A percentile compares a stretch with the other conserved stretches of the same genome.
Conservation (phyloP, 2,329 filamentous ascomycete species). For the Beauveria sp. region DNA sequence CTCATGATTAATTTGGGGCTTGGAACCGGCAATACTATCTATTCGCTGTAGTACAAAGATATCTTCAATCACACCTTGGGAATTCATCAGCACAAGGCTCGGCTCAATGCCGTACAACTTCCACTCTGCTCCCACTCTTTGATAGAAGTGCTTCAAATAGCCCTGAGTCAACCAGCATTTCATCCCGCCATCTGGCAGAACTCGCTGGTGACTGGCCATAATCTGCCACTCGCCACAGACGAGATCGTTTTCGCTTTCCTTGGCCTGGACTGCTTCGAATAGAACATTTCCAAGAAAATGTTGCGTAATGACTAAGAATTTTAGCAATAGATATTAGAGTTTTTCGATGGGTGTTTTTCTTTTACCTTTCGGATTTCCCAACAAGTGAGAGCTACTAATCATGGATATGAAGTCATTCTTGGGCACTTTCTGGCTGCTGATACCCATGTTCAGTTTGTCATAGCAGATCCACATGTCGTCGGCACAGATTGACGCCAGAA, state of each 20-base stretch:
- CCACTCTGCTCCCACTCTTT: neutral
- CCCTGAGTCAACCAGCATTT: neutral
- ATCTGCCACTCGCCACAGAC: neutral
- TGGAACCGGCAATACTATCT: too few species aligned
- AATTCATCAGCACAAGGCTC: neutral
- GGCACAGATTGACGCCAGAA: neutral
- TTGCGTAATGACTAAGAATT: neutral
- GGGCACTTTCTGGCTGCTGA: neutral
- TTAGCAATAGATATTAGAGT: neutral
- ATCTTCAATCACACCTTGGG: neutral
- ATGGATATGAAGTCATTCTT: neutral
- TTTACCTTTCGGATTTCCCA: neutral
- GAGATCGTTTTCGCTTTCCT: neutral
- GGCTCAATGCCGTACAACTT: neutral
- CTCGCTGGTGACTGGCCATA: neutral
- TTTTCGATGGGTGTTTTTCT: neutral
- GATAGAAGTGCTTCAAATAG: neutral
- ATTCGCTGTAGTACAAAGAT: neutral
- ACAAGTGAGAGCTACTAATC: neutral
- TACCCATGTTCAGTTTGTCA: neutral
- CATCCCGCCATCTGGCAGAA: neutral
- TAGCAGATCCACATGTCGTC: neutral
- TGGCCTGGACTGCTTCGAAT: neutral
- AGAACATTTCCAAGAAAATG: neutral
- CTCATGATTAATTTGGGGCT: too few species aligned